phyloP scores from a whole-genome alignment of 345 rosid species.

The Gossypium rotundifolium region DNA sequence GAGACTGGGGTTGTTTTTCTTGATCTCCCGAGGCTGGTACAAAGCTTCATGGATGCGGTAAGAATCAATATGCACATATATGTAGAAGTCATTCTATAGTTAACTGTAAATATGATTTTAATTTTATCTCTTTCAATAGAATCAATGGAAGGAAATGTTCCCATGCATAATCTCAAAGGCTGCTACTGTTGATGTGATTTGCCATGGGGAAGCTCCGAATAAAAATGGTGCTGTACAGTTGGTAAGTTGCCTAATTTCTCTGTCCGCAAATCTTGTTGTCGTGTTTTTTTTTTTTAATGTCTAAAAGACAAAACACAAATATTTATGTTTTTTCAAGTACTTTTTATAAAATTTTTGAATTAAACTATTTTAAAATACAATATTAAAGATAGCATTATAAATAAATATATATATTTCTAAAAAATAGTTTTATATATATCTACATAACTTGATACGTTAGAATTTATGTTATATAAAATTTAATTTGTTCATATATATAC shows the following conservation, averaged over 20 bases:
- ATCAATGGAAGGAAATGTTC: constrained; percentile 96
- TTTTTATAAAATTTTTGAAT: too few species aligned
- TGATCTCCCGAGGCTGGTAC: constrained; percentile 76
- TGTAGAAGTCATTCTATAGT: background rate
- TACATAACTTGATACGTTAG: too few species aligned
- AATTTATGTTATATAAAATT: too few species aligned
- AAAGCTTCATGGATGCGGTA: constrained; percentile 88
- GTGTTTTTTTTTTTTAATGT: background rate
- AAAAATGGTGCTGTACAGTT: constrained; percentile 73
- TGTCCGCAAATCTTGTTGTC: background rate
- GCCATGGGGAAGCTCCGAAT: constrained; percentile 71
- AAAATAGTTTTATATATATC: too few species aligned
- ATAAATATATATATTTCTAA: too few species aligned
- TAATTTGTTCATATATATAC: too few species aligned
- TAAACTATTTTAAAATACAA: too few species aligned
- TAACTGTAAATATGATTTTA: background rate
- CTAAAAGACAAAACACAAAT: too few species aligned
- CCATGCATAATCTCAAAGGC: constrained; percentile 91
- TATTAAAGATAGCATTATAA: too few species aligned
- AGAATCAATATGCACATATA: background rate
- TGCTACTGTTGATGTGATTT: constrained; percentile 67
- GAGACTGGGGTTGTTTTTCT: constrained; percentile 69
- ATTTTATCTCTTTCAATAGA: constrained; percentile 27
- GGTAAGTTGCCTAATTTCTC: constrained; percentile 39
- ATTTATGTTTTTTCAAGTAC: too few species aligned